These are phyloP conservation scores for Skeletonema menzelii DNA, from an alignment of 108 stramenopile species.

Conservation along the genomic window DNA sequence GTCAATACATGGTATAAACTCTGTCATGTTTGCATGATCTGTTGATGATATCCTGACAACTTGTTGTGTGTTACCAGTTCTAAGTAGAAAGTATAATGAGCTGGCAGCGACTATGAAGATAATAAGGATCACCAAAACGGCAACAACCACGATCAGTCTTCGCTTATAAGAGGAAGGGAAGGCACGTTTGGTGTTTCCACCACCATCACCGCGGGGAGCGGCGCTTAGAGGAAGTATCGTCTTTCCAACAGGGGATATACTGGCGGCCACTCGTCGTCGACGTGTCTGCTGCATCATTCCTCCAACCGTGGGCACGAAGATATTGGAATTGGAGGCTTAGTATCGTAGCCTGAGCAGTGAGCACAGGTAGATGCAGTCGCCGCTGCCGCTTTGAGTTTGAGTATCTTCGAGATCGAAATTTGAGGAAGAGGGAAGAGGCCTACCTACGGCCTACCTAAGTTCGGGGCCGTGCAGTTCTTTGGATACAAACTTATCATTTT, in stretches of 20 bases:
- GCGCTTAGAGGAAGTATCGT: not conserved
- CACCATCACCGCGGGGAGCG: not conserved
- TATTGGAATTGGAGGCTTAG: too few species aligned
- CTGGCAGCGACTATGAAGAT: not conserved
- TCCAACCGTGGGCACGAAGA: too few species aligned
- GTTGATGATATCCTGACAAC: not conserved
- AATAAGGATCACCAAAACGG: not conserved
- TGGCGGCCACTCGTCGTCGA: not conserved
- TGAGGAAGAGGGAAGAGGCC: too few species aligned
- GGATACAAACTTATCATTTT: too few species aligned
- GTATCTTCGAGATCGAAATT: too few species aligned
- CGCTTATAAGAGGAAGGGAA: not conserved
- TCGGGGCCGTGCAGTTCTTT: too few species aligned
- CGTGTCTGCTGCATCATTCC: not conserved
- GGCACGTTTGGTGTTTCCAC: not conserved
- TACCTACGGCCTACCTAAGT: too few species aligned
- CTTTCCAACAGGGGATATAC: not conserved
- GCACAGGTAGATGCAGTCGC: too few species aligned
- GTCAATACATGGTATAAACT: not conserved
- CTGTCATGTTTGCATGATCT: not conserved
- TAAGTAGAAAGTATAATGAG: too few species aligned
- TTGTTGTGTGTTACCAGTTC: not conserved
- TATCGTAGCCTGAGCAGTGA: too few species aligned
- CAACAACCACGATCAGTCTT: not conserved
- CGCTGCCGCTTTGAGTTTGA: too few species aligned